A percentile compares a stretch with the other conserved stretches of the same genome.
These are phyloP conservation scores for Euphorbia neoarborescens DNA, from an alignment of 441 rosid species.

Conservation along the genomic window DNA sequence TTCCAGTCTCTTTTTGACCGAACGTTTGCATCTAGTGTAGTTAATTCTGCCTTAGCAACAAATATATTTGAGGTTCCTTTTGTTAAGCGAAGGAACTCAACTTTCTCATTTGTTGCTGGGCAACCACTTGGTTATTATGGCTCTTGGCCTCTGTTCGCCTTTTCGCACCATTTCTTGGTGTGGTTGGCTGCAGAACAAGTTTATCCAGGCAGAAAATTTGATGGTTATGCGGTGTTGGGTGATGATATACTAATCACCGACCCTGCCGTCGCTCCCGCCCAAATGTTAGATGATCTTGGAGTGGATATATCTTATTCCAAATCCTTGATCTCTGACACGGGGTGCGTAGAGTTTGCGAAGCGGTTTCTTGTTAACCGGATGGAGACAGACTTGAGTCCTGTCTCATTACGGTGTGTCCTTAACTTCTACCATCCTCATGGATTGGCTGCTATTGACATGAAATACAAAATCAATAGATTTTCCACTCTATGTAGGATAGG, in stretches of 20 bases:
- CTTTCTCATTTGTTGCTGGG: not conserved
- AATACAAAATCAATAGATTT: too few species aligned
- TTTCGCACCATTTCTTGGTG: not conserved
- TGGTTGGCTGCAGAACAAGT: not conserved
- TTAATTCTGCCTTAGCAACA: not conserved
- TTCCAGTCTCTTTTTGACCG: not conserved
- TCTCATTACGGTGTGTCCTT: not conserved
- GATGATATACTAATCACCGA: slow-evolving; percentile 9
- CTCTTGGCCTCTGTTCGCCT: slow-evolving; percentile 6
- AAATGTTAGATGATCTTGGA: not conserved
- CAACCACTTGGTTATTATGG: not conserved
- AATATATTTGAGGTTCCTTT: not conserved
- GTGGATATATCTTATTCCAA: not conserved
- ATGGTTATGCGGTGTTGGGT: not conserved
- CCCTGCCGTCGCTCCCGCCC: not conserved
- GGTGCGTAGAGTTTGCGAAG: not conserved
- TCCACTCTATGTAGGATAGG: not conserved
- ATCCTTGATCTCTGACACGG: not conserved
- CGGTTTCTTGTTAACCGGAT: not conserved
- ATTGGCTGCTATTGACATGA: too few species aligned
- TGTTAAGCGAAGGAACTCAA: not conserved
- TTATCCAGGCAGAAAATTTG: not conserved
- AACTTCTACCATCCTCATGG: too few species aligned
- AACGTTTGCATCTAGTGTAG: not conserved
- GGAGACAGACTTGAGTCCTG: not conserved